Evolutionary conservation across 1,284 basidiomycete genomes (phyloP).

Genomic region (Sporisorium reilianum): DNA sequence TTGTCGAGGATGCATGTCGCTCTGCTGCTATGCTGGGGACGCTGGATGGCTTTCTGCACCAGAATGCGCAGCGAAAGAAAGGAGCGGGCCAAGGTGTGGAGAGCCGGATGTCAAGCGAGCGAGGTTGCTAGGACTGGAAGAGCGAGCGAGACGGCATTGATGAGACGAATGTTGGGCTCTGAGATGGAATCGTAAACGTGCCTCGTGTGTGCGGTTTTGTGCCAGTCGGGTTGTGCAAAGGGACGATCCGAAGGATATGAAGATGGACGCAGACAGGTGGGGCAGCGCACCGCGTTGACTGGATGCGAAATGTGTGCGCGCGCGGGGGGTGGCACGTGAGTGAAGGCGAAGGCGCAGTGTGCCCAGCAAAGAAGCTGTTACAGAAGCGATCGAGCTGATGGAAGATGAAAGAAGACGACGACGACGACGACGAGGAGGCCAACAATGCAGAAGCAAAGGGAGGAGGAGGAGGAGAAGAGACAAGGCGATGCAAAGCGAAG

Average conservation of each 20-base stretch:
- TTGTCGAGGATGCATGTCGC: constrained; percentile 43
- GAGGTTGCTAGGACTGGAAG: constrained; percentile 3
- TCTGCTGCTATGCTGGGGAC: background rate
- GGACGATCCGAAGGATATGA: constrained; percentile 16
- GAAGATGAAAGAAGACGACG: background rate
- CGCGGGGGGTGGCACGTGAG: background rate
- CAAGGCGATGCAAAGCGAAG: no score
- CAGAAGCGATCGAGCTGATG: background rate
- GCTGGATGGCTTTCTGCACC: background rate
- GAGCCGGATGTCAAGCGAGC: background rate
- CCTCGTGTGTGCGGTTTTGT: background rate
- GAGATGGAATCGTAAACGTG: background rate
- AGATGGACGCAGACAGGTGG: constrained; percentile 11
- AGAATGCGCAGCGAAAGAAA: background rate
- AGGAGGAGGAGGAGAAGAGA: background rate
- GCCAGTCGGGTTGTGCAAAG: constrained; percentile 3
- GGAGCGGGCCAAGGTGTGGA: background rate
- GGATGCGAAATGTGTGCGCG: background rate
- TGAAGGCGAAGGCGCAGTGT: background rate
- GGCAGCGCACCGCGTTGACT: constrained; percentile 1
- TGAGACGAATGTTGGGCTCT: constrained; percentile 3
- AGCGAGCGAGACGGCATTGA: constrained; percentile 20
- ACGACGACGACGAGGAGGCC: constrained; percentile 3
- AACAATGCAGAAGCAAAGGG: no score
- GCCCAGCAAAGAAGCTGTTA: background rate